Evolutionary conservation across 768 basidiomycete species (phyloP).

Genomic region (Rhizopogon sp.): DNA sequence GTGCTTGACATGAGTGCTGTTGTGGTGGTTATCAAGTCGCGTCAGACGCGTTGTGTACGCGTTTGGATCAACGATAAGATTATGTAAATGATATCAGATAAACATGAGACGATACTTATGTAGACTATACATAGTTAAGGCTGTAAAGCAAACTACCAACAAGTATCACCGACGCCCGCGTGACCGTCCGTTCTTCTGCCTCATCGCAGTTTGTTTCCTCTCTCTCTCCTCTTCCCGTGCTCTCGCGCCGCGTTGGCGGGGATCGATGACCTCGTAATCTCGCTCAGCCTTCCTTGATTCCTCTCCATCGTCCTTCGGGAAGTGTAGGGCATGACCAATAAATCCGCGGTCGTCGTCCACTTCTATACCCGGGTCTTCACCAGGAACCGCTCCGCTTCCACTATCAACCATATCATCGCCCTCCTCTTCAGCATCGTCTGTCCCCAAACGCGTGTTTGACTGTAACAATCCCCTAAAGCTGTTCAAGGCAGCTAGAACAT

Average conservation of each 20-base stretch:
- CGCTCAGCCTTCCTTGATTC: constrained; percentile 73
- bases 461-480: constrained; percentile 72
- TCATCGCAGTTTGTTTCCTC: constrained; percentile 37
- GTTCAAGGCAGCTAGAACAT: constrained; percentile 62
- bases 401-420: constrained; percentile 8
- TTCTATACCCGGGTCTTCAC: constrained; percentile 56
- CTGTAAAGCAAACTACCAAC: too few relatives aligned
- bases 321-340: constrained; percentile 64
- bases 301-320: constrained; percentile 76
- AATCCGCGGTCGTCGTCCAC: constrained; percentile 77
- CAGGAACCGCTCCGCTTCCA: constrained; percentile 10
- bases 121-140: too few relatives aligned
- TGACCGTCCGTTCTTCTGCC: constrained; percentile 15
- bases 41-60: not conserved
- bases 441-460: constrained; percentile 30
- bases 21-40: not conserved
- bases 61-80: not conserved
- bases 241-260: constrained; percentile 62
- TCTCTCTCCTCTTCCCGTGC: constrained; percentile 79
- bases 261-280: constrained; percentile 89
- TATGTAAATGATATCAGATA: not conserved
- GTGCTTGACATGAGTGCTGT: constrained; percentile 2
- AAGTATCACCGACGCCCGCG: constrained; percentile 16
- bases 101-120: not conserved
- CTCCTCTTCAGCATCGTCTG: constrained; percentile 14